These are phyloP conservation scores for Cocos nucifera DNA, from an alignment of 176 grass and related monocot genomes.

Conservation along the genomic window DNA sequence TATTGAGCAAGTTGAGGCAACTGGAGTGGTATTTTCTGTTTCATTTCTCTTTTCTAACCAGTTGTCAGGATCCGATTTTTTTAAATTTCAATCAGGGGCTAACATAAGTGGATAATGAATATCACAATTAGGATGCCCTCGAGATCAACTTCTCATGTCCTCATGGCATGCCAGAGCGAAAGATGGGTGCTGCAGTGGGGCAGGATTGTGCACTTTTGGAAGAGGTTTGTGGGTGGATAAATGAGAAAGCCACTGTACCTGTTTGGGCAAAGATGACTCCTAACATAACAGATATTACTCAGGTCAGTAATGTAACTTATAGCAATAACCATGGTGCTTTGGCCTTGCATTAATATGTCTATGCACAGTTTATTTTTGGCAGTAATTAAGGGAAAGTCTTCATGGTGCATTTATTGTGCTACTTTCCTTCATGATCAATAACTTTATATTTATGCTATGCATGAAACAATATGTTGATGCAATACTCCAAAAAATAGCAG, in stretches of 20 bases:
- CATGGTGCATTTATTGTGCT: no score
- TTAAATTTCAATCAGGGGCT: no score
- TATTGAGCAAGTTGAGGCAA: conserved; percentile 84
- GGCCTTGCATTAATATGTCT: not conserved
- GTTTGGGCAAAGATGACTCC: conserved; percentile 99
- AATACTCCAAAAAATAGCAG: no score
- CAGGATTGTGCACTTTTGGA: conserved; percentile 85
- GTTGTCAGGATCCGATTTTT: no score
- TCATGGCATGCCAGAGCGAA: conserved; percentile 97
- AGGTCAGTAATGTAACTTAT: conserved; percentile 30
- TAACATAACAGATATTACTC: conserved; percentile 92
- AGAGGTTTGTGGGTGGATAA: conserved; percentile 89
- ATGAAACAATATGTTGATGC: no score
- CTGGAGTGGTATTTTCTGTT: conserved; percentile 35
- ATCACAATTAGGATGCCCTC: conserved; percentile 56
- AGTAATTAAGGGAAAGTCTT: no score
- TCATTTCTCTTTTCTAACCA: no score
- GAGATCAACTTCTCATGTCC: conserved; percentile 99
- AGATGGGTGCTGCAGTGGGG: conserved; percentile 96
- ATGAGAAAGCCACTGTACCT: conserved; percentile 95
- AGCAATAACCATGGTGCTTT: not conserved
- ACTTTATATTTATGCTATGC: no score
- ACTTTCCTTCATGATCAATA: no score
- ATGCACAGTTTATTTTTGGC: no score
- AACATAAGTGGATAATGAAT: no score